Evolutionary conservation across 148 eudicot species (phyloP).

Genomic region (Rhododendron williamsianum): DNA sequence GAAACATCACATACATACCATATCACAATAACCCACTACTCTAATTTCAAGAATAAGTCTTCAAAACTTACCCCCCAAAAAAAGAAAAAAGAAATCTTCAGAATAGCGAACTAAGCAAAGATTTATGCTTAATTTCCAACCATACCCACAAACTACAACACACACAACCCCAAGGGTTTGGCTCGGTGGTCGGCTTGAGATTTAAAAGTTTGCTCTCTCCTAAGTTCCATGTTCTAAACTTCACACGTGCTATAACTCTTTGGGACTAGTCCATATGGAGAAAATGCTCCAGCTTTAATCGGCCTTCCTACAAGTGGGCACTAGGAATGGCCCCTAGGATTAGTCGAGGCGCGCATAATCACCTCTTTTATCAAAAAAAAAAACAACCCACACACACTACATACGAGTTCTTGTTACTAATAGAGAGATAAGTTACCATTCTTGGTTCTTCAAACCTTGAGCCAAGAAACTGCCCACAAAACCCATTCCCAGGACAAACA

Average conservation of each 20-base stretch:
- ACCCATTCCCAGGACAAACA: constrained; percentile 86
- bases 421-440: constrained; percentile 40
- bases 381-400: not conserved
- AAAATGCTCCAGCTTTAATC: too few relatives aligned
- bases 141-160: not conserved
- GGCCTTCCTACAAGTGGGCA: too few relatives aligned
- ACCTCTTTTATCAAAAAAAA: too few relatives aligned
- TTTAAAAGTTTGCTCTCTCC: too few relatives aligned
- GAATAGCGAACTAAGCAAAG: not conserved
- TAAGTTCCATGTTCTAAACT: too few relatives aligned
- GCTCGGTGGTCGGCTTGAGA: too few relatives aligned
- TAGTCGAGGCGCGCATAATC: too few relatives aligned
- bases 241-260: too few relatives aligned
- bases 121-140: not conserved
- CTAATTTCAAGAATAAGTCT: not conserved
- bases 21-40: not conserved
- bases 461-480: constrained; percentile 75
- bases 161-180: too few relatives aligned
- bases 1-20: not conserved
- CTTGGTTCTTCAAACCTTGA: constrained; percentile 38
- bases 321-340: too few relatives aligned
- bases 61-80: not conserved
- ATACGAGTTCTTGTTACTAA: not conserved
- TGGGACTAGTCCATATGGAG: too few relatives aligned
- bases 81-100: too few relatives aligned